A percentile compares a stretch with the other conserved stretches of the same genome.
phyloP scores from a whole-genome alignment of 169 alveolate genomes.

The Prorocentrum cordatum region DNA sequence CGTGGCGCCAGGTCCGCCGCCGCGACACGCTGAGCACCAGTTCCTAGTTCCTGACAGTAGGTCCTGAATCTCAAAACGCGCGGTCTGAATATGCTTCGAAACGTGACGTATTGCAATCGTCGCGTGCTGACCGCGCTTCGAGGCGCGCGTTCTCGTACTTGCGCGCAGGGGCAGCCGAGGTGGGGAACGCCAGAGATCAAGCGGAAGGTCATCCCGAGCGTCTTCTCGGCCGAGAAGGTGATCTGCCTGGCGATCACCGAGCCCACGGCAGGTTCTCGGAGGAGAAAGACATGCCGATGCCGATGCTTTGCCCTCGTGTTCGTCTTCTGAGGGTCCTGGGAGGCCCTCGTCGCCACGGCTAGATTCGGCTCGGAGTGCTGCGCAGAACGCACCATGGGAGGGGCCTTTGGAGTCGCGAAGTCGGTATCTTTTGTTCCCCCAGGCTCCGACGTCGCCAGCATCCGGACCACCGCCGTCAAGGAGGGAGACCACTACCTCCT shows the following conservation, averaged over 20 bases:
- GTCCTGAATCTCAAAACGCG: too few species aligned
- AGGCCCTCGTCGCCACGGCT: neutral
- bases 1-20: too few species aligned
- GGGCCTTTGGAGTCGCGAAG: neutral
- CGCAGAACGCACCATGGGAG: neutral
- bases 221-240: constrained; percentile 67
- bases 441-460: constrained; percentile 65
- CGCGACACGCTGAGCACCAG: too few species aligned
- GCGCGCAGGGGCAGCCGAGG: too few species aligned
- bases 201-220: constrained; percentile 1
- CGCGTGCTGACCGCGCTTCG: too few species aligned
- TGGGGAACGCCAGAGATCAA: neutral
- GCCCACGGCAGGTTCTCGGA: constrained; percentile 67
- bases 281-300: too few species aligned
- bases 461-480: constrained; percentile 64
- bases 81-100: too few species aligned
- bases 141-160: too few species aligned
- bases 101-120: too few species aligned
- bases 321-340: neutral
- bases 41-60: too few species aligned
- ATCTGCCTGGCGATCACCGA: constrained; percentile 71
- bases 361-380: neutral
- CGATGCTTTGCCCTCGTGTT: neutral
- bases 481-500: constrained; percentile 71
- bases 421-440: neutral